Evolutionary conservation across 805 yeast species (phyloP), one percentile per base, ranked within the genome.

Genomic region (Lipomyces oligophaga): DNA sequence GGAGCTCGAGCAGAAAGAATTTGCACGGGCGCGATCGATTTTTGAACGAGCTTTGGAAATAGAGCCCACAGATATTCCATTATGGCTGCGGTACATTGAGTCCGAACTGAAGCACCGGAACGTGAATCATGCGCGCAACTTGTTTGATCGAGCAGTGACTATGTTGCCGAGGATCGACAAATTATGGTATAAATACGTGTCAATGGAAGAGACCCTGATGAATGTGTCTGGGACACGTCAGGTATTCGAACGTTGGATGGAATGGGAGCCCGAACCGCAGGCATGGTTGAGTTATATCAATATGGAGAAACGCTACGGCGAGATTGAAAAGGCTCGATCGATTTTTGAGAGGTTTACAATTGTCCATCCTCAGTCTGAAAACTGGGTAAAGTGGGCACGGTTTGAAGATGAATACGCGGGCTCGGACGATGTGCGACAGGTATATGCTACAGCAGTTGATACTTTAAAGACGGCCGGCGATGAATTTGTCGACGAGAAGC

Each of bases 41-140:
- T 84, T 83, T 66, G 98, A 90, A 63, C 72, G 97, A 41, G 94
- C 95, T 0, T 63, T 90, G 26, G 83, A 80, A 42, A 86, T 85
- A 6, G 83, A 86, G 58, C 76, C 78, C 13, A 77, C 80, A 24
- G 79, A 82, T 61, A 80, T 89, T 1, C 88, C 95, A 4, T 64
- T 90, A 40, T 90, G 98, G 97, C 71, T 81, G 3, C 74, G 85
- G 18, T 90, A 93, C 64, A 76, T 85, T 8, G 88, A 86, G 59
- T 63, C 79, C 31, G 97, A 93, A 67, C 67, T 89, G 35, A 76
- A 80, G 51, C 71, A 75, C 31, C 76, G 79, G 52, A 86, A 83
- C 57, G 73, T 87, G 44, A 87, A 86, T 59, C 97, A 89, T 67
- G 97, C 97, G 0, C 69, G 96, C 56, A 89, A 90, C 61, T 58